A percentile compares a stretch with the other conserved stretches of the same genome.
phyloP scores from a whole-genome alignment of 2,329 filamentous ascomycete genomes.

The Rutstroemia sydowiana region DNA sequence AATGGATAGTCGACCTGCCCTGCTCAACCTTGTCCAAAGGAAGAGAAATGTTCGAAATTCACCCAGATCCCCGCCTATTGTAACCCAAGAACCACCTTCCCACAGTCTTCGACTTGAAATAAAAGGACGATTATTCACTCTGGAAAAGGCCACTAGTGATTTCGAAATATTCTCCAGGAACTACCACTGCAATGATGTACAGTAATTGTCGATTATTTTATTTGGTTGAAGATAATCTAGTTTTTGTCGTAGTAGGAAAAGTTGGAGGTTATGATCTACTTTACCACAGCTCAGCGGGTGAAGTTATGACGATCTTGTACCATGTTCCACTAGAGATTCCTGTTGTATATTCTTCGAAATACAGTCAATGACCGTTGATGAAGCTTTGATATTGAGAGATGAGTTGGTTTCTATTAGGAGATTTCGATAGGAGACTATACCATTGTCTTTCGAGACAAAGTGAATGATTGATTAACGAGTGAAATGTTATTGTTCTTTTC shows the following conservation, averaged over 20 bases:
- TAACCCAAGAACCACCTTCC: not conserved
- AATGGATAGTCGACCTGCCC: not conserved
- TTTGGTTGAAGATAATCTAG: not conserved
- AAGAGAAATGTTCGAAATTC: not conserved
- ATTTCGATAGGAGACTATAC: no score
- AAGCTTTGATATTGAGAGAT: no score
- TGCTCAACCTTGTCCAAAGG: not conserved
- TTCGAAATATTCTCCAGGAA: no score
- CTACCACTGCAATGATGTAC: no score
- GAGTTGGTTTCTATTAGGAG: no score
- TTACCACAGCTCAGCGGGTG: conserved; percentile 4
- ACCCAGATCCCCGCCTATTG: not conserved
- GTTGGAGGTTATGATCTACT: not conserved
- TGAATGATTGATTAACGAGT: no score
- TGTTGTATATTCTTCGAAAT: not conserved
- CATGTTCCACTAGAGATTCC: conserved; percentile 1
- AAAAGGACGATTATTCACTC: not conserved
- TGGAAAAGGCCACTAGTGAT: not conserved
- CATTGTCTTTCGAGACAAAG: no score
- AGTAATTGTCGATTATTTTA: no score
- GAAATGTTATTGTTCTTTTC: no score
- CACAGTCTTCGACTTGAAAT: not conserved
- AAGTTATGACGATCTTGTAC: not conserved
- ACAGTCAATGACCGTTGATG: not conserved
- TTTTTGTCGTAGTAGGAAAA: not conserved